These are phyloP conservation scores for Hydrangea macrophylla DNA, from an alignment of 148 eudicot genomes.

Conservation along the genomic window DNA sequence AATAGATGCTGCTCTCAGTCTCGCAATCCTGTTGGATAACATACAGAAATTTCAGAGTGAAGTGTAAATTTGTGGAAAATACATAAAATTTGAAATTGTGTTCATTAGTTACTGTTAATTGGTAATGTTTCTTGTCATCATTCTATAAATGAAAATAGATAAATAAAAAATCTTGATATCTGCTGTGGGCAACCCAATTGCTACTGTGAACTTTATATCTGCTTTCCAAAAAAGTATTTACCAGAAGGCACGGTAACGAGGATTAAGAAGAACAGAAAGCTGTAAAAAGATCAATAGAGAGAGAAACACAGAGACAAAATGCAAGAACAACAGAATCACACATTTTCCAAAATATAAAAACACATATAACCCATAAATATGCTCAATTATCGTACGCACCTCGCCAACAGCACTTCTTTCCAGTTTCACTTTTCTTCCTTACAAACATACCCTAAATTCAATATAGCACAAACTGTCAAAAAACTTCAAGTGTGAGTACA, in stretches of 20 bases:
- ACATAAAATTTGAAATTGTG: slow-evolving; percentile 3
- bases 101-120: slow-evolving; percentile 2
- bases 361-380: too few relatives aligned
- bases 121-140: not conserved
- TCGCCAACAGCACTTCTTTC: not conserved
- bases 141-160: not conserved
- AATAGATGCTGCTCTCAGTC: slow-evolving; percentile 47
- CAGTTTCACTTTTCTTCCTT: not conserved
- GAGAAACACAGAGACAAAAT: not conserved
- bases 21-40: slow-evolving; percentile 24
- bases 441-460: not conserved
- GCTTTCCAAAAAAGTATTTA: not conserved
- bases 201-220: not conserved
- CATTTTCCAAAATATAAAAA: too few relatives aligned
- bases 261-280: not conserved
- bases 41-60: not conserved
- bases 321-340: not conserved
- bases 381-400: too few relatives aligned
- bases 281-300: not conserved
- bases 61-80: slow-evolving; percentile 24
- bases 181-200: not conserved
- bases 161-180: not conserved
- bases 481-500: not conserved
- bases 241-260: not conserved
- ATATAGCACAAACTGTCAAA: not conserved